Conservation (phyloP, 495 filamentous ascomycete genomes). For the Podospora pseudopauciseta region DNA sequence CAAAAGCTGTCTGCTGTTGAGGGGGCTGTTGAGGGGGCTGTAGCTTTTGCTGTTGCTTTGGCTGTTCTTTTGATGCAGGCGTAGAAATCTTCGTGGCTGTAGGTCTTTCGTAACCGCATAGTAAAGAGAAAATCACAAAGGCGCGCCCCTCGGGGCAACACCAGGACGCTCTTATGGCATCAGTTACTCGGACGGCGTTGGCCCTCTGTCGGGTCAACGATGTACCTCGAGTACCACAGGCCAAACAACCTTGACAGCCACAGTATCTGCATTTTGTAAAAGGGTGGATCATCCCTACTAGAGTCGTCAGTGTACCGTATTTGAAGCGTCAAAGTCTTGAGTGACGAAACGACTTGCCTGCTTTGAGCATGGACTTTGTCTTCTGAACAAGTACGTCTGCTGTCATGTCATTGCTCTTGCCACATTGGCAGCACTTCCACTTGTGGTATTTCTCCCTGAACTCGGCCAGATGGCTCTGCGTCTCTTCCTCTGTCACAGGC, state of each 20-base stretch:
- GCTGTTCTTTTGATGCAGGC: background rate
- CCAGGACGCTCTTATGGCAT: conserved; percentile 17
- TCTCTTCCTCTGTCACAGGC: background rate
- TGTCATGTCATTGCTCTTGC: background rate
- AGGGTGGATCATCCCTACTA: conserved; percentile 22
- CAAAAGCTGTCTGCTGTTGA: background rate
- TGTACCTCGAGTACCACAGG: background rate
- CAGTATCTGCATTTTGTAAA: conserved; percentile 18
- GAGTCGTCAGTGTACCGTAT: background rate
- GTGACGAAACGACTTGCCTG: background rate
- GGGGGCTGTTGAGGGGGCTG: background rate
- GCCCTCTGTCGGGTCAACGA: background rate
- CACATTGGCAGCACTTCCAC: background rate
- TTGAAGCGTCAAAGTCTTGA: background rate
- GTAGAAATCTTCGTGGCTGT: background rate
- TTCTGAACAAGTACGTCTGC: background rate
- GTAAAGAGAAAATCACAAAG: conserved; percentile 34
- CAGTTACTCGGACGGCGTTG: background rate
- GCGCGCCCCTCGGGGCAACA: conserved; percentile 34
- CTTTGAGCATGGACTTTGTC: conserved; percentile 12
- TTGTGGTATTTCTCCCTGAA: background rate
- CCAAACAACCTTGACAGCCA: conserved; percentile 10
- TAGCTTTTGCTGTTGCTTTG: too few relatives aligned
- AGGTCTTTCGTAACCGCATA: conserved; percentile 26
- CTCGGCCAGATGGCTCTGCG: background rate